Evolutionary conservation across 768 basidiomycete genomes (phyloP).

Genomic region (Termitomyces sp.): DNA sequence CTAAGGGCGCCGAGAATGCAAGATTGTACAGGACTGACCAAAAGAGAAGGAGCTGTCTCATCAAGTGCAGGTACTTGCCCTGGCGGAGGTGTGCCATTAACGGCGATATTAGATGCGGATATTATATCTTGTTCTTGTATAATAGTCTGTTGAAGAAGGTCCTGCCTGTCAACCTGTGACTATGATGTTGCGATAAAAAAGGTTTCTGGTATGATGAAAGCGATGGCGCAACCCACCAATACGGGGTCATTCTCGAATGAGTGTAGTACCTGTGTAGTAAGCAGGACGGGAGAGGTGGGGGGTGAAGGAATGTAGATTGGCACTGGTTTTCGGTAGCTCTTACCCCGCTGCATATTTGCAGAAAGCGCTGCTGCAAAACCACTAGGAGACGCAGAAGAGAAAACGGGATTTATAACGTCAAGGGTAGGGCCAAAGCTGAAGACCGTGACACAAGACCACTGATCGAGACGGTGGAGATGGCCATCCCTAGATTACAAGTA

Average conservation of each 20-base stretch:
- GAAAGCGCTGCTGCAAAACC: not conserved
- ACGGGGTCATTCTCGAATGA: constrained; percentile 3
- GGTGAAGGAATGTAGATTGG: constrained; percentile 65
- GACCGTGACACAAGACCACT: constrained; percentile 2
- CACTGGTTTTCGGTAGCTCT: constrained; percentile 70
- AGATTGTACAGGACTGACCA: not conserved
- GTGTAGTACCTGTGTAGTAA: constrained; percentile 7
- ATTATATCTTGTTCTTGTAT: constrained; percentile 1
- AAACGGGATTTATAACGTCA: not conserved
- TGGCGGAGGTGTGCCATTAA: not conserved
- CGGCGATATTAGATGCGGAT: constrained; percentile 1
- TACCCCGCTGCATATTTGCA: constrained; percentile 29
- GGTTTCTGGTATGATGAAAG: not conserved
- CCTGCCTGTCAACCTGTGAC: constrained; percentile 31
- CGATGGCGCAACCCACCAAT: not conserved
- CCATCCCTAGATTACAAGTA: not conserved
- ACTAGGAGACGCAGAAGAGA: too few relatives aligned
- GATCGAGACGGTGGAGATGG: not conserved
- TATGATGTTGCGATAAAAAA: constrained; percentile 4
- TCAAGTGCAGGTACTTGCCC: not conserved
- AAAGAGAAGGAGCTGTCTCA: constrained; percentile 2
- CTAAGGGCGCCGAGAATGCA: not conserved
- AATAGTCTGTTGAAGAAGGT: constrained; percentile 20
- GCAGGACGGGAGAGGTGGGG: constrained; percentile 35
- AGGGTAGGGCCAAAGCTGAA: constrained; percentile 6